Evolutionary conservation across 495 filamentous ascomycete genomes (phyloP).

Genomic region (Aspergillus mulundensis): DNA sequence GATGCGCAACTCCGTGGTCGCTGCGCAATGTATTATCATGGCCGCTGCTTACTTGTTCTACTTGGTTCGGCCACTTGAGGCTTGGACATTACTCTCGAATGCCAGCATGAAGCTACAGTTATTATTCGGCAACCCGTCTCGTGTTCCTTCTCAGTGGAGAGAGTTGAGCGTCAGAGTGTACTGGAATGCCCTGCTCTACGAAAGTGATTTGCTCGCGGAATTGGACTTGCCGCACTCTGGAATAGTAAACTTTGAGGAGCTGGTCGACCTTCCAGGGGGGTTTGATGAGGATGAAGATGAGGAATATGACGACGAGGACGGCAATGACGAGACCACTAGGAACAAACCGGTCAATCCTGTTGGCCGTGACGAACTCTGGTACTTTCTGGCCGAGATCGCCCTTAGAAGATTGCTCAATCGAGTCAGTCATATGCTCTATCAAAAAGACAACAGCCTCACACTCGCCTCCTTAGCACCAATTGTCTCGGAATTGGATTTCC

Average conservation of each 20-base stretch:
- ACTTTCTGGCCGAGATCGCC: conserved; percentile 78
- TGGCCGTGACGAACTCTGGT: conserved; percentile 75
- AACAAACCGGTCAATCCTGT: conserved; percentile 23
- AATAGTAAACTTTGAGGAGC: conserved; percentile 74
- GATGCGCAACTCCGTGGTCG: conserved; percentile 70
- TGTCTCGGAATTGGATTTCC: conserved; percentile 74
- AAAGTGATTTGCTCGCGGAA: conserved; percentile 77
- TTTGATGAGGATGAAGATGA: conserved; percentile 57
- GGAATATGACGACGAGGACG: conserved; percentile 47
- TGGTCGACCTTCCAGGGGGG: conserved; percentile 69
- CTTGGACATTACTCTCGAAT: conserved; percentile 74
- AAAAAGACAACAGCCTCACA: conserved; percentile 64
- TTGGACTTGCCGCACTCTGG: conserved; percentile 78
- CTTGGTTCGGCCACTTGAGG: conserved; percentile 72
- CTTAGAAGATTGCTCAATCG: conserved; percentile 71
- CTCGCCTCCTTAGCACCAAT: conserved; percentile 69
- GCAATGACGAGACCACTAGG: conserved; percentile 9
- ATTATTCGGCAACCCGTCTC: conserved; percentile 64
- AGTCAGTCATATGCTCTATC: conserved; percentile 77
- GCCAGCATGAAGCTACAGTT: conserved; percentile 79
- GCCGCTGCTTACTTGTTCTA: conserved; percentile 80
- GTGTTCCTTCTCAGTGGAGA: conserved; percentile 62
- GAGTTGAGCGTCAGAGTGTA: conserved; percentile 73
- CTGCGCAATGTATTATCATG: conserved; percentile 74
- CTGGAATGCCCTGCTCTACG: conserved; percentile 79